Percentiles rank a stretch among this genome's conserved stretches.
Evolutionary conservation across 148 eudicot genomes (phyloP).

Genomic region (Rhododendron henanense): DNA sequence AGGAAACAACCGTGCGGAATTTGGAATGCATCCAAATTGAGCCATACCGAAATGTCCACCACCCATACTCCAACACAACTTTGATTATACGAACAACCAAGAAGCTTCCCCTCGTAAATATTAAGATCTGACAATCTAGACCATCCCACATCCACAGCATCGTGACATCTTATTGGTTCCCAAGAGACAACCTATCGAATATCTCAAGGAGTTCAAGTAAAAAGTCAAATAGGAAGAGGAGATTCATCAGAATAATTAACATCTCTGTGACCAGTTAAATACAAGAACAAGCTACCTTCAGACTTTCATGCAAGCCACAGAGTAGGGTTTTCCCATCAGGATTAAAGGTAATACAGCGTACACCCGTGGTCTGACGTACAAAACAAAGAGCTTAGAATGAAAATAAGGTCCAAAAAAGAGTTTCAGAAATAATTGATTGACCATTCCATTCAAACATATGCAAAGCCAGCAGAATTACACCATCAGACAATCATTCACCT

Average conservation of each 20-base stretch:
- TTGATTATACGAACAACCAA: conserved; percentile 95
- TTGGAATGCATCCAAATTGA: neutral
- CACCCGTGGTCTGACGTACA: conserved; percentile 70
- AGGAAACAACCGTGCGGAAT: neutral
- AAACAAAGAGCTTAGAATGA: conserved; percentile 18
- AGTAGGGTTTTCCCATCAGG: conserved; percentile 95
- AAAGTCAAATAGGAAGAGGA: neutral
- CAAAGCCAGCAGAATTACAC: conserved; percentile 8
- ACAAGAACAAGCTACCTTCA: conserved; percentile 51
- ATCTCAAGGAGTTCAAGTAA: conserved; percentile 13
- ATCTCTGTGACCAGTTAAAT: conserved; percentile 2
- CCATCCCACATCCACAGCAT: conserved; percentile 96
- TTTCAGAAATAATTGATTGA: conserved; percentile 1
- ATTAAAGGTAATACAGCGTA: conserved; percentile 87
- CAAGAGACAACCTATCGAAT: conserved; percentile 73
- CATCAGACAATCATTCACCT: conserved; percentile 44
- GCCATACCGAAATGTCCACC: conserved; percentile 82
- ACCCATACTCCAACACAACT: conserved; percentile 99
- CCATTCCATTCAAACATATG: neutral
- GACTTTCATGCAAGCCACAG: conserved; percentile 88
- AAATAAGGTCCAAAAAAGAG: neutral
- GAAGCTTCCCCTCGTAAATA: conserved; percentile 96
- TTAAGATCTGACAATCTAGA: conserved; percentile 90
- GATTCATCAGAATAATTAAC: neutral
- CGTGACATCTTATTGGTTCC: conserved; percentile 93